Evolutionary conservation across 2,329 filamentous ascomycete genomes (phyloP), one percentile per base, ranked within the genome.

Genomic region (Verticillium klebahnii): DNA sequence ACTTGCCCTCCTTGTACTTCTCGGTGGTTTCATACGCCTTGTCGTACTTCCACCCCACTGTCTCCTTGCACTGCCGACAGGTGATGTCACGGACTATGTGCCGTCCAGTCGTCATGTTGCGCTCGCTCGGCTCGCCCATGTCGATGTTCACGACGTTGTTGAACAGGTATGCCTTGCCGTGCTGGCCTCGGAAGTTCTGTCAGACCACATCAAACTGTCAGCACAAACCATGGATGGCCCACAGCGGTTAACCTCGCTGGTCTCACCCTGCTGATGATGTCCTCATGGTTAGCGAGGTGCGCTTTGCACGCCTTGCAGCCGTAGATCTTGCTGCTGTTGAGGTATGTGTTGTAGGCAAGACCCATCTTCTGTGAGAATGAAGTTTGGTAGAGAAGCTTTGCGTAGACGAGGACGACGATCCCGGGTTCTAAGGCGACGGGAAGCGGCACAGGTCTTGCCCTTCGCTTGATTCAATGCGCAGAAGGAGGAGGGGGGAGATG

Each of bases 1-100:
- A 98, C 79, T 98, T 99, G 61, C 93, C 93, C 82, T 99, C 95
- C 81, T 99, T 99, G 79, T 99, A 99, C 79, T 97, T 97, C 84
- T 99, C 94, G 66, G 84, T 89, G 37, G 81, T 77, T 80, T 99
- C 95, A 74, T 91, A 98, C 1, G 95, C 95, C 80, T 96, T 97
- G 77, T 99, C 95, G 75, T 99, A 99, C 76, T 97, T 98, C 95
- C 95, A 99, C 39, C 95, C 95, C 60, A 99, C 95, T 34, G 89
- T 90, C 75, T 93, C 90, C 73, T 90, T 90, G 84, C 95, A 99
- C 76, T 96, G 91, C 62, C 90, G 85, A 80, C 95, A 99, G 62
- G 82, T 82, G 70, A 99, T 97, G 74, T 99, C 95, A 62, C 95
- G 89, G 57, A 99, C 95, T 61, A 98, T 84, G 77, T 99, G 95